Conservation (phyloP, 805 yeast species). For the Lachancea waltii region DNA sequence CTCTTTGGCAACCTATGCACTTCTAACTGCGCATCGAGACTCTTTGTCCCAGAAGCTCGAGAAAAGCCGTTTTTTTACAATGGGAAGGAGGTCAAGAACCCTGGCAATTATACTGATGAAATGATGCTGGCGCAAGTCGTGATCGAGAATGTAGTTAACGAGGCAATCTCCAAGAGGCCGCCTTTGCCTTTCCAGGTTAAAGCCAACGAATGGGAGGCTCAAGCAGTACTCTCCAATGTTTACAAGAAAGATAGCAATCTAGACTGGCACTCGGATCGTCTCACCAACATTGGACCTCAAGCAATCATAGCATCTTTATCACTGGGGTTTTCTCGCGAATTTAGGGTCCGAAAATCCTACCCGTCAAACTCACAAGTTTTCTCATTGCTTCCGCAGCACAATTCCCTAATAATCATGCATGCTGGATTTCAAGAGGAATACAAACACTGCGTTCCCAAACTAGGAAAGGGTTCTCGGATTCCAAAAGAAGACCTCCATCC, state of each 20-base stretch:
- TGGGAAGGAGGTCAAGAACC: constrained; percentile 33
- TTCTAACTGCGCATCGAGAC: constrained; percentile 48
- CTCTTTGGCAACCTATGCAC: constrained; percentile 56
- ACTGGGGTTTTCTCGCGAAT: constrained; percentile 64
- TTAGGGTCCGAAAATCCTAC: constrained; percentile 46
- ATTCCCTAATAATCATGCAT: constrained; percentile 63
- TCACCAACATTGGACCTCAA: constrained; percentile 67
- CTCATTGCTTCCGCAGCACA: constrained; percentile 58
- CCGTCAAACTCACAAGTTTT: constrained; percentile 16
- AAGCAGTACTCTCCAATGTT: constrained; percentile 49
- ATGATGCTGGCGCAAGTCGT: constrained; percentile 37
- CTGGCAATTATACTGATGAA: constrained; percentile 35
- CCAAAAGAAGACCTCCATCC: constrained; percentile 41
- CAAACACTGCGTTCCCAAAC: constrained; percentile 52
- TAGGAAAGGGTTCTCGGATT: constrained; percentile 26
- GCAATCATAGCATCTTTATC: constrained; percentile 62
- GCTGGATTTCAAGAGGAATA: constrained; percentile 74
- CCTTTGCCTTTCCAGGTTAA: constrained; percentile 36
- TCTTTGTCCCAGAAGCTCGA: constrained; percentile 25
- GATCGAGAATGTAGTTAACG: constrained; percentile 37
- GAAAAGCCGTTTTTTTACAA: constrained; percentile 26
- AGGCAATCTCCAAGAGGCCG: constrained; percentile 31
- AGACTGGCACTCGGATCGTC: constrained; percentile 72
- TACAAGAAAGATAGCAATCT: constrained; percentile 49
- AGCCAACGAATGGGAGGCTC: constrained; percentile 43